Base-by-base conservation (phyloP, 352 stramenopile species). In the Phytophthora rubi region DNA sequence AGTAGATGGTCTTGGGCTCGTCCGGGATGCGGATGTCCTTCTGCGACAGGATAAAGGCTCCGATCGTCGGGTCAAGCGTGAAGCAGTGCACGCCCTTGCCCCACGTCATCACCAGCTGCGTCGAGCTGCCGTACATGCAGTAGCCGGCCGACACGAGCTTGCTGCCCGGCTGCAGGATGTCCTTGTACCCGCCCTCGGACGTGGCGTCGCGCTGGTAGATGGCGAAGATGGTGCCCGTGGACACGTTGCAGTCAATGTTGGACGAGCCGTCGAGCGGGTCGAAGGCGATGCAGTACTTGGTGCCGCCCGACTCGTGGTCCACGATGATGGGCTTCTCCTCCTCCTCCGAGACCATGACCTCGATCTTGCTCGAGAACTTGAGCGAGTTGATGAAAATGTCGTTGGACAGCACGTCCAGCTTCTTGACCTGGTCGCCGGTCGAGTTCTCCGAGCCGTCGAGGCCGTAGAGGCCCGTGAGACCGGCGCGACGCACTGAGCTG, bases 201-300 rank as follows among this genome's bases (percentile, higher is more conserved):
- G 65, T 70, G 37, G 62, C 62, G 35, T 91, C 78, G 58, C 91
- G 93, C 70, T 98, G 88, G 78, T 99, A 99, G 44, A 99, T 98
- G 60, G 90, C 93, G 76, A 99, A 99, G 78, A 99, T 99, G 45
- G 97, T 99, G 58, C 98, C 97, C 30, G 98, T 98, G 51, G 96
- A 99, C 33, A 99, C 97, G 77, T 99, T 99, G 80, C 97, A 99
- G 82, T 99, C 98, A 92, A 99, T 99, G 84, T 99, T 99, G 53
- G 92, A 98, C 21, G 96, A 99, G 49, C 98, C 98, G 77, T 99
- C 98, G 0, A 99, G 85, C 52, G 98, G 98, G 76, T 99, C 98
- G 70, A 99, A 99, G 7, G 96, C 97, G 65, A 99, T 98, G 82
- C 95, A 98, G 89, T 98, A 99, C 82, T 98, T 95, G 75, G 89